phyloP scores from a whole-genome alignment of 805 yeast genomes.

The Cyberlindnera mississippiensis region DNA sequence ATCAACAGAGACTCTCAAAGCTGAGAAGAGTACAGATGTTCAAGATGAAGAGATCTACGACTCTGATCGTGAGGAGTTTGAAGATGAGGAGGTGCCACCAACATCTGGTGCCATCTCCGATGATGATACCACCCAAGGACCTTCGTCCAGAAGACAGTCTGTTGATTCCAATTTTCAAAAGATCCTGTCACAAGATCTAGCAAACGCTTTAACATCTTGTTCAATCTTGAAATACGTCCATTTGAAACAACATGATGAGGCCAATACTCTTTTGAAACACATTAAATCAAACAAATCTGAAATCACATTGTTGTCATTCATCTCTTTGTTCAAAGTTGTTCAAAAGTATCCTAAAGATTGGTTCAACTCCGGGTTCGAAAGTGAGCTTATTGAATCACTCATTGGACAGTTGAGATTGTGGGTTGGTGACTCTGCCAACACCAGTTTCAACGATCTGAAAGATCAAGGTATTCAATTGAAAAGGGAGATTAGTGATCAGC shows the following conservation, averaged over 20 bases:
- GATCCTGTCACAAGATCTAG: conserved; percentile 23
- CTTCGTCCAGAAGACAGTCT: conserved; percentile 7
- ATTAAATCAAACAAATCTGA: conserved; percentile 19
- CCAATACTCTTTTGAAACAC: conserved; percentile 18
- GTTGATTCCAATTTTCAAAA: conserved; percentile 19
- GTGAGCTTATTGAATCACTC: conserved; percentile 20
- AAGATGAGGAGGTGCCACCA: no score
- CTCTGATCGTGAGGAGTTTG: background rate
- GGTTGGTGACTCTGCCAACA: conserved; percentile 27
- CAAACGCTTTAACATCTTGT: conserved; percentile 25
- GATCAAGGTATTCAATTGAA: conserved; percentile 25
- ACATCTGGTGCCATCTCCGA: no score
- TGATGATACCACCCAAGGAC: conserved; percentile 5
- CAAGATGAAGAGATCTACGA: conserved; percentile 3
- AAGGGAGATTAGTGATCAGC: conserved; percentile 29
- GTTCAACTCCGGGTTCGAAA: conserved; percentile 17
- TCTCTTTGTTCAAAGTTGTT: conserved; percentile 25
- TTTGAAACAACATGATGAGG: conserved; percentile 15
- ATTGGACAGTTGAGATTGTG: conserved; percentile 27
- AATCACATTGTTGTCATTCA: conserved; percentile 25
- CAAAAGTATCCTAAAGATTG: conserved; percentile 27
- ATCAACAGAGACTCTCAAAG: conserved; percentile 3
- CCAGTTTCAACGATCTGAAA: conserved; percentile 23
- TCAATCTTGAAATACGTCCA: conserved; percentile 23
- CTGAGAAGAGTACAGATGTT: background rate